Conservation (phyloP, 2,329 filamentous ascomycete species). For the Plectosphaerella cucumerina region DNA sequence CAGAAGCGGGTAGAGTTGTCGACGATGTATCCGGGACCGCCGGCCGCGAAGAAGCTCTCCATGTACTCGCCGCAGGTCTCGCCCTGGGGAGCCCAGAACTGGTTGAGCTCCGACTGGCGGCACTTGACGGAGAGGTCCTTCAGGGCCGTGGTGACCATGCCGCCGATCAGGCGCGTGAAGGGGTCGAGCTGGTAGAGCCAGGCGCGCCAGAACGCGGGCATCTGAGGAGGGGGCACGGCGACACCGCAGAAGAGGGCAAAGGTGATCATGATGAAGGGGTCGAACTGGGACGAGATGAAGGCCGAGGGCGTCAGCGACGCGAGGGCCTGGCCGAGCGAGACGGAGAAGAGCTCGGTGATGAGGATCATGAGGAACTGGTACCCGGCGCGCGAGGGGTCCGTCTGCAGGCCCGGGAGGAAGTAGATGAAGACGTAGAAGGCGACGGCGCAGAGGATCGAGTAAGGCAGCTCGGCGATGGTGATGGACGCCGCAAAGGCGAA, state of each 20-base stretch:
- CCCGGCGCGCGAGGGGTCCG: slow-evolving; percentile 61
- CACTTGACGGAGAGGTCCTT: slow-evolving; percentile 63
- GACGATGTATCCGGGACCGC: slow-evolving; percentile 69
- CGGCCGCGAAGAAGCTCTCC: slow-evolving; percentile 60
- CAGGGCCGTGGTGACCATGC: slow-evolving; percentile 75
- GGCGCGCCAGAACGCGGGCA: slow-evolving; percentile 71
- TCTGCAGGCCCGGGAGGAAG: slow-evolving; percentile 74
- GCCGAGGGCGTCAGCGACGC: slow-evolving; percentile 73
- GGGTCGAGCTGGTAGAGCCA: slow-evolving; percentile 84
- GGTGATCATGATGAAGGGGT: slow-evolving; percentile 78
- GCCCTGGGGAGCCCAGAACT: slow-evolving; percentile 62
- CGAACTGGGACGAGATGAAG: slow-evolving; percentile 74
- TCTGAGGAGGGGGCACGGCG: slow-evolving; percentile 72
- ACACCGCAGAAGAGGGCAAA: slow-evolving; percentile 88
- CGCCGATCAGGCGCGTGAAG: slow-evolving; percentile 76
- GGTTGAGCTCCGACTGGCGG: slow-evolving; percentile 55
- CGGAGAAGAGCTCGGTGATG: slow-evolving; percentile 78
- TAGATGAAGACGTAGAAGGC: slow-evolving; percentile 80
- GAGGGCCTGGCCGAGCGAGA: slow-evolving; percentile 73
- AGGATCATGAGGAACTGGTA: slow-evolving; percentile 86
- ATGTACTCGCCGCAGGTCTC: slow-evolving; percentile 75
- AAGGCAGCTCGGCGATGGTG: slow-evolving; percentile 80
- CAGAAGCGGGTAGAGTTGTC: slow-evolving; percentile 63
- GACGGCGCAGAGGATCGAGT: slow-evolving; percentile 75
- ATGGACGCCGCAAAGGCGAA: slow-evolving; percentile 75